These are phyloP conservation scores for Bruguiera gymnorhiza DNA, from an alignment of 345 rosid genomes.

Conservation along the genomic window DNA sequence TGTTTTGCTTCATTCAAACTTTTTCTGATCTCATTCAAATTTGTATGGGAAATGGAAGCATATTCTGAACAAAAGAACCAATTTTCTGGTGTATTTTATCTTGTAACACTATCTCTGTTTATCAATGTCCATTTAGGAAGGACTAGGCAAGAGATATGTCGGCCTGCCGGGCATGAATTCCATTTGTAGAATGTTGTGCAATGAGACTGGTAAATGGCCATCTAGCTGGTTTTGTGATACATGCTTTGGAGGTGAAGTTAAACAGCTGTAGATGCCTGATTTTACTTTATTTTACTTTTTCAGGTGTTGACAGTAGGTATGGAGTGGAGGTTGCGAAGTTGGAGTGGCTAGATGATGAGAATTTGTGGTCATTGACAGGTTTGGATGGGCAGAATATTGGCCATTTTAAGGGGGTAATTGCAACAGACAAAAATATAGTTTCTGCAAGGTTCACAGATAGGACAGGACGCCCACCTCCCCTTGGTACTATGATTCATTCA, in stretches of 20 bases:
- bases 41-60: neutral
- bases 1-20: neutral
- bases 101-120: conserved; percentile 7
- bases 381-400: conserved; percentile 59
- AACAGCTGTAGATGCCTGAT: conserved; percentile 3
- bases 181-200: conserved; percentile 58
- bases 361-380: conserved; percentile 59
- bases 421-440: conserved; percentile 60
- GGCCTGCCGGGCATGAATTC: conserved; percentile 89
- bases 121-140: conserved; percentile 43
- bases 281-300: conserved; percentile 13
- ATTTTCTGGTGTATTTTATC: no score
- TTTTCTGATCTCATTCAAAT: neutral
- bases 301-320: conserved; percentile 70
- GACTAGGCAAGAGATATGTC: conserved; percentile 53
- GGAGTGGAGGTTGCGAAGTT: conserved; percentile 57
- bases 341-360: conserved; percentile 62
- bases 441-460: conserved; percentile 58
- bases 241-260: neutral
- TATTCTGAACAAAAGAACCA: neutral
- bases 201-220: conserved; percentile 46
- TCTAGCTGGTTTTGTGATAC: neutral
- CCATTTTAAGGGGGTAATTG: conserved; percentile 59
- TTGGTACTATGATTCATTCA: conserved; percentile 39
- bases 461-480: conserved; percentile 58